Percentiles rank a stretch among this genome's conserved stretches.
Evolutionary conservation across 768 basidiomycete species (phyloP).

Genomic region (Rhodosporidiobolus sp.): DNA sequence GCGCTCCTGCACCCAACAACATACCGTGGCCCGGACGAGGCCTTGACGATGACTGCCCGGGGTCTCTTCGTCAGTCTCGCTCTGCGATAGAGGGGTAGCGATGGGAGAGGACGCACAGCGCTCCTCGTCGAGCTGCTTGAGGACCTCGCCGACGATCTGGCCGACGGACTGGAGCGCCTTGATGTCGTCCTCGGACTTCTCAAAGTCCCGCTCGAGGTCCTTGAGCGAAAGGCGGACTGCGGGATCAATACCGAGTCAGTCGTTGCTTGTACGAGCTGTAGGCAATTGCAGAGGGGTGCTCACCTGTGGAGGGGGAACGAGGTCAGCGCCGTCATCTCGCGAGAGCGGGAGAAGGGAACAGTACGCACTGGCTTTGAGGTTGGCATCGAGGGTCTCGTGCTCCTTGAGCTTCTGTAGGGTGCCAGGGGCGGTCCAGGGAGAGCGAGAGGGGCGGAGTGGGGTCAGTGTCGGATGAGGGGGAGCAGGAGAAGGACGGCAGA

Average conservation of each 20-base stretch:
- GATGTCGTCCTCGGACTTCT: slow-evolving; percentile 96
- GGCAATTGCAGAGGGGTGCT: background rate
- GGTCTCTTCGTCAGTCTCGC: background rate
- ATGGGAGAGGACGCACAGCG: slow-evolving; percentile 63
- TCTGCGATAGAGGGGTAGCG: too few relatives aligned
- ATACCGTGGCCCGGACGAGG: slow-evolving; percentile 95
- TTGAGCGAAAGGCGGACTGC: slow-evolving; percentile 87
- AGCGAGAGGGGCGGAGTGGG: too few relatives aligned
- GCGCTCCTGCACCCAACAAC: slow-evolving; percentile 95
- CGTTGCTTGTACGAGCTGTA: background rate
- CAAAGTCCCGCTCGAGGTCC: slow-evolving; percentile 80
- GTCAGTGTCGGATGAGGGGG: too few relatives aligned
- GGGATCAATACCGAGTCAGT: too few relatives aligned
- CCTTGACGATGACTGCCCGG: slow-evolving; percentile 84
- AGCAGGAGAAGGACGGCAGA: too few relatives aligned
- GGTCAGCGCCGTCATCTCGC: slow-evolving; percentile 24
- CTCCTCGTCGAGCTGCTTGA: slow-evolving; percentile 97
- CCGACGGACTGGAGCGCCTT: slow-evolving; percentile 98
- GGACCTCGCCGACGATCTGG: slow-evolving; percentile 97
- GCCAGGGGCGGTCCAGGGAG: too few relatives aligned
- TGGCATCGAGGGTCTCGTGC: slow-evolving; percentile 81
- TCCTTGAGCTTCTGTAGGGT: slow-evolving; percentile 90
- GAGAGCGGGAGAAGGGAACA: background rate
- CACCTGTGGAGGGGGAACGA: slow-evolving; percentile 3
- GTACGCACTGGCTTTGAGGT: slow-evolving; percentile 79